Percentiles rank a stretch among this genome's conserved stretches.
Evolutionary conservation across 2,329 filamentous ascomycete genomes (phyloP).

Genomic region (Decorospora gaudefroyi): DNA sequence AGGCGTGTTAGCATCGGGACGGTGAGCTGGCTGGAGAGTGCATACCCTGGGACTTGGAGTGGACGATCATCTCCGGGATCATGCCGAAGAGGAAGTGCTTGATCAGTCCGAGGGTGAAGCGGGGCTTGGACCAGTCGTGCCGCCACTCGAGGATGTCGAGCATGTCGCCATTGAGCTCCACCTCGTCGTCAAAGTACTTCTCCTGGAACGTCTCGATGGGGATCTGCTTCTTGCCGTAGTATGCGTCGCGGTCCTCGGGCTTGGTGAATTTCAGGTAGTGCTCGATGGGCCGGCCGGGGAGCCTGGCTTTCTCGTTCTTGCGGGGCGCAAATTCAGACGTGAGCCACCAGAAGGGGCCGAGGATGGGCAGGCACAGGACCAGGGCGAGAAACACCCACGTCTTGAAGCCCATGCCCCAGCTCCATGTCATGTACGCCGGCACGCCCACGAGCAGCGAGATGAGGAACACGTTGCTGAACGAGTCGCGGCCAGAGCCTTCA

Average conservation of each 20-base stretch:
- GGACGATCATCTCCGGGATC: slow-evolving; percentile 88
- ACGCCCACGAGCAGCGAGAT: slow-evolving; percentile 70
- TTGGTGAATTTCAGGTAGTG: slow-evolving; percentile 85
- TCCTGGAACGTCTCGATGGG: slow-evolving; percentile 94
- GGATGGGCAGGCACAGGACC: slow-evolving; percentile 76
- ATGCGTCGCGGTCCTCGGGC: slow-evolving; percentile 64
- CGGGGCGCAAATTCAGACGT: slow-evolving; percentile 81
- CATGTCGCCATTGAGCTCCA: slow-evolving; percentile 92
- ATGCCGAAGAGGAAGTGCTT: slow-evolving; percentile 87
- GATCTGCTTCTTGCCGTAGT: slow-evolving; percentile 77
- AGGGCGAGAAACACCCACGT: slow-evolving; percentile 85
- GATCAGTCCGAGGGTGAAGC: slow-evolving; percentile 83
- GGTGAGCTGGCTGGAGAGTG: background rate
- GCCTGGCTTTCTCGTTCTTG: slow-evolving; percentile 88
- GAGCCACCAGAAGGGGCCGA: slow-evolving; percentile 80
- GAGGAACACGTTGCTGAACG: slow-evolving; percentile 83
- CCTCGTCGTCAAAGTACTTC: slow-evolving; percentile 95
- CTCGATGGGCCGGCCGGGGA: slow-evolving; percentile 84
- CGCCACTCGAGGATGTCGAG: slow-evolving; percentile 90
- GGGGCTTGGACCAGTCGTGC: slow-evolving; percentile 96
- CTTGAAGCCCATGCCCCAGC: slow-evolving; percentile 81
- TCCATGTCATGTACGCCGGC: slow-evolving; percentile 81
- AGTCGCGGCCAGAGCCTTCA: slow-evolving; percentile 80
- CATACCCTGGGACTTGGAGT: slow-evolving; percentile 83
- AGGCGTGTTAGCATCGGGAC: slow-evolving; percentile 7